Evolutionary conservation across 2,329 filamentous ascomycete genomes (phyloP).

Genomic region (Xylariales sp.): DNA sequence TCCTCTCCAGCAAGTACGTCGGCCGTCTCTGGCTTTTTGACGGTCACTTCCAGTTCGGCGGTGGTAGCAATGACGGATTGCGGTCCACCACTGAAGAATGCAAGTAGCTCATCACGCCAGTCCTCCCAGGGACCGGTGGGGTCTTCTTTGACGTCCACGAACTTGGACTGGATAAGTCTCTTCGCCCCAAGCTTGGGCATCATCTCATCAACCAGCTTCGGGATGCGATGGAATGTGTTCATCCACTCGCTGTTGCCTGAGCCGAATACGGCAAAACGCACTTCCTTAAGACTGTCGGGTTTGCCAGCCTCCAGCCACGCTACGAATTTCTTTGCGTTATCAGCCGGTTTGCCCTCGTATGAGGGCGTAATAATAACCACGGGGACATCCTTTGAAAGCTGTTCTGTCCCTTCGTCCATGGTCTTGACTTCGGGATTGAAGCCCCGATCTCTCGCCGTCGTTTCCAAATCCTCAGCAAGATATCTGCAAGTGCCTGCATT

Average conservation of each 20-base stretch:
- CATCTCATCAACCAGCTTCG: constrained; percentile 68
- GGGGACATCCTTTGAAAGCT: constrained; percentile 60
- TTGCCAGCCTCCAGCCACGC: constrained; percentile 62
- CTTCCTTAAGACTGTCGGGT: constrained; percentile 54
- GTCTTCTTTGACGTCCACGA: constrained; percentile 35
- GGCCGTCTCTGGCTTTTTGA: constrained; percentile 26
- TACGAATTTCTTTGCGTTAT: constrained; percentile 67
- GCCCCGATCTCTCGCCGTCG: constrained; percentile 61
- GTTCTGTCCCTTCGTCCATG: constrained; percentile 63
- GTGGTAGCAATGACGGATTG: background rate
- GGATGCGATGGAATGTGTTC: constrained; percentile 74
- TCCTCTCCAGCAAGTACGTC: constrained; percentile 27
- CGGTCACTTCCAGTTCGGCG: constrained; percentile 26
- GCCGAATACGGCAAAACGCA: constrained; percentile 67
- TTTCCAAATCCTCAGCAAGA: constrained; percentile 61
- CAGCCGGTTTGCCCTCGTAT: constrained; percentile 68
- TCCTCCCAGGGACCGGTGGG: constrained; percentile 31
- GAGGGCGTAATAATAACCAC: constrained; percentile 65
- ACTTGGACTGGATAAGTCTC: constrained; percentile 40
- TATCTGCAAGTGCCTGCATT: constrained; percentile 69
- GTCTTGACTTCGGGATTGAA: constrained; percentile 54
- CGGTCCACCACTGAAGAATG: constrained; percentile 5
- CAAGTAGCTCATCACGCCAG: constrained; percentile 31
- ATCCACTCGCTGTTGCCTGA: constrained; percentile 64
- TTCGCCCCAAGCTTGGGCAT: constrained; percentile 61